Evolutionary conservation across 2,329 filamentous ascomycete species (phyloP).

Genomic region (Penicillium sp.): DNA sequence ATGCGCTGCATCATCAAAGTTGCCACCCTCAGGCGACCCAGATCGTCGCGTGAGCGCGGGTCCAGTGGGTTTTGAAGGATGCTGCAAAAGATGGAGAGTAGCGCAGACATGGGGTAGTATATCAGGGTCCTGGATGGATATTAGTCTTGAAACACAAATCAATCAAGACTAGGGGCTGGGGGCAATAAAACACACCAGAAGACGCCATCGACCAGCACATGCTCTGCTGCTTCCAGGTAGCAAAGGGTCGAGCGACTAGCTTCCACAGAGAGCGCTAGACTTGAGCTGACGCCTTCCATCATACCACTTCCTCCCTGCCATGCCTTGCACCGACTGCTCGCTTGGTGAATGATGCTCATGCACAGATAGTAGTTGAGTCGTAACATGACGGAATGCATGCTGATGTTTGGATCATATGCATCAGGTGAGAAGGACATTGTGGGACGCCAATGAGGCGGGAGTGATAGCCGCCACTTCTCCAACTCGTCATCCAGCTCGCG

Average conservation of each 20-base stretch:
- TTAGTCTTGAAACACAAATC: not conserved
- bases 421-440: constrained; percentile 43
- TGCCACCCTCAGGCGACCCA: constrained; percentile 44
- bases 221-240: constrained; percentile 44
- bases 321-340: constrained; percentile 49
- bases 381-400: constrained; percentile 47
- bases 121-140: constrained; percentile 45
- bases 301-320: constrained; percentile 34
- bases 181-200: constrained; percentile 44
- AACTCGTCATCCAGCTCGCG: constrained; percentile 55
- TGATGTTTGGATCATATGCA: constrained; percentile 31
- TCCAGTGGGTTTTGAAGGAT: constrained; percentile 48
- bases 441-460: constrained; percentile 46
- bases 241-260: constrained; percentile 53
- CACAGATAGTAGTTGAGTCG: constrained; percentile 55
- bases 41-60: constrained; percentile 42
- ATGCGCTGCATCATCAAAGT: constrained; percentile 43
- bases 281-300: constrained; percentile 49
- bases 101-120: constrained; percentile 54
- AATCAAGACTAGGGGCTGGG: not conserved
- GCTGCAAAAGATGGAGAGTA: constrained; percentile 53
- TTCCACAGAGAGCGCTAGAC: constrained; percentile 51
- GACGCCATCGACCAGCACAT: constrained; percentile 43
- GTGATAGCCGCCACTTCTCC: constrained; percentile 50
- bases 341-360: constrained; percentile 52